A percentile compares a stretch with the other conserved stretches of the same genome.
These are phyloP conservation scores for Diaporthe longicolla DNA, from an alignment of 2,329 filamentous ascomycete species.

Conservation along the genomic window DNA sequence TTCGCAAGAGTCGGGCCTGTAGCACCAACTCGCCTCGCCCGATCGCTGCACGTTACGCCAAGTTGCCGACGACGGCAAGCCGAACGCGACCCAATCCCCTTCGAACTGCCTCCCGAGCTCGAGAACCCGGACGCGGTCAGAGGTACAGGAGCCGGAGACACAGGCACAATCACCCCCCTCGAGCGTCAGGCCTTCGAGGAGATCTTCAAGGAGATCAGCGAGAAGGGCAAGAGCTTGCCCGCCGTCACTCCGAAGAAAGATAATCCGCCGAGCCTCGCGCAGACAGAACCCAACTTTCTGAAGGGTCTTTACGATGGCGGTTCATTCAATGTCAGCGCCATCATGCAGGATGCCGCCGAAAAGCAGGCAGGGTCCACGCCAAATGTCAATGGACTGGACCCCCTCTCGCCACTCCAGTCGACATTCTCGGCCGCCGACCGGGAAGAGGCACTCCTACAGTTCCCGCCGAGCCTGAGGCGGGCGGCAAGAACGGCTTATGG, in stretches of 20 bases:
- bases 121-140: slow-evolving; percentile 44
- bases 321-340: slow-evolving; percentile 45
- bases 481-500: slow-evolving; percentile 57
- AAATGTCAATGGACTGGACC: slow-evolving; percentile 40
- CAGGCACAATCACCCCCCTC: slow-evolving; percentile 69
- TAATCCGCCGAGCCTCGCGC: slow-evolving; percentile 35
- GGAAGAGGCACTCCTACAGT: slow-evolving; percentile 54
- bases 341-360: slow-evolving; percentile 49
- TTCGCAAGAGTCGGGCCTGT: slow-evolving; percentile 35
- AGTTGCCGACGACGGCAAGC: slow-evolving; percentile 41
- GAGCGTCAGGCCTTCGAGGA: slow-evolving; percentile 66
- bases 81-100: slow-evolving; percentile 62
- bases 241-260: slow-evolving; percentile 43
- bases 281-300: slow-evolving; percentile 34
- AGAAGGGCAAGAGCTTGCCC: slow-evolving; percentile 44
- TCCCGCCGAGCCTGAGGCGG: slow-evolving; percentile 57
- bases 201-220: slow-evolving; percentile 72
- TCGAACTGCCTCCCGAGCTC: slow-evolving; percentile 60
- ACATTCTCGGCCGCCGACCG: slow-evolving; percentile 49
- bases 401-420: slow-evolving; percentile 44
- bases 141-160: slow-evolving; percentile 43
- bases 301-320: slow-evolving; percentile 25
- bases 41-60: slow-evolving; percentile 47
- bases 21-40: slow-evolving; percentile 45
- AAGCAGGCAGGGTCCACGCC: slow-evolving; percentile 32